phyloP scores from a whole-genome alignment of 768 basidiomycete genomes.

The Suillus clintonianus region DNA sequence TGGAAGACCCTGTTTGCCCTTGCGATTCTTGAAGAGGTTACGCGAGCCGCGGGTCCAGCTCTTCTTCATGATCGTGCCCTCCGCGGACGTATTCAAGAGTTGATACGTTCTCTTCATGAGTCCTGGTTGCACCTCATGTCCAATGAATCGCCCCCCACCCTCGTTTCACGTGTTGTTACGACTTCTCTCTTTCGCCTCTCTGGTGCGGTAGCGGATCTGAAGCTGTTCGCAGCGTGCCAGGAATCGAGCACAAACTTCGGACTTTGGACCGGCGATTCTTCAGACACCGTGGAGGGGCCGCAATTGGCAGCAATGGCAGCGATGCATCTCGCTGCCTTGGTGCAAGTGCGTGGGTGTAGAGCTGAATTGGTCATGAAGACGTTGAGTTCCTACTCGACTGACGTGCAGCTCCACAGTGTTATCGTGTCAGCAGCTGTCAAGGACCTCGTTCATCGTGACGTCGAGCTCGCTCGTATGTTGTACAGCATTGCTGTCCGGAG shows the following conservation, averaged over 20 bases:
- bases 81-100: conserved; percentile 2
- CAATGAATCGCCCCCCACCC: conserved; percentile 12
- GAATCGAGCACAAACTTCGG: conserved; percentile 7
- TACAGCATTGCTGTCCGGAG: conserved; percentile 32
- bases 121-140: conserved; percentile 35
- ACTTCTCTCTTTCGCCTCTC: conserved; percentile 50
- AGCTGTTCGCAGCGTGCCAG: conserved; percentile 39
- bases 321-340: conserved; percentile 29
- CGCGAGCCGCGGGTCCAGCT: conserved; percentile 9
- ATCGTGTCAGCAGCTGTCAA: conserved; percentile 25
- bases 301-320: conserved; percentile 15
- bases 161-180: conserved; percentile 40
- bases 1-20: conserved; percentile 49
- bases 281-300: conserved; percentile 9
- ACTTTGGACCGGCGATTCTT: background rate
- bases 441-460: conserved; percentile 28
- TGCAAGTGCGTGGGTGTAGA: conserved; percentile 27
- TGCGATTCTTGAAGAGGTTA: conserved; percentile 36
- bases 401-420: conserved; percentile 24
- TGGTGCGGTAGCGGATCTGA: conserved; percentile 36
- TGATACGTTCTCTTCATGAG: conserved; percentile 38
- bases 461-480: conserved; percentile 32
- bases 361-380: conserved; percentile 31
- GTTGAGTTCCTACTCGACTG: conserved; percentile 27
- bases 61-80: conserved; percentile 25